Evolutionary conservation across 352 stramenopile genomes (phyloP).

Genomic region (Saprolegnia diclina): DNA sequence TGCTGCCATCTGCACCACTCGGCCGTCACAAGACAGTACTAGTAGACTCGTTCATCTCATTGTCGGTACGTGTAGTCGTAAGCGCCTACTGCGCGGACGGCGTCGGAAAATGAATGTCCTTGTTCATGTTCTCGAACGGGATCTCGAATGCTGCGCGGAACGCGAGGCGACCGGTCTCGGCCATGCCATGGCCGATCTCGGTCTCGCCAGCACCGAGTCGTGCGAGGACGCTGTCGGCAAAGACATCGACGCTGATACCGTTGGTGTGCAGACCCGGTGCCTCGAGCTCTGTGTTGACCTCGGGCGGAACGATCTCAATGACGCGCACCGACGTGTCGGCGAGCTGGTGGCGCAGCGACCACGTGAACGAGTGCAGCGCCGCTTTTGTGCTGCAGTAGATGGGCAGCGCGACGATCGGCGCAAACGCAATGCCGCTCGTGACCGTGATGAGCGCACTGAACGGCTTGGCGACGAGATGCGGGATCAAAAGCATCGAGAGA

Average conservation of each 20-base stretch:
- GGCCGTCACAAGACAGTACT: too few species aligned
- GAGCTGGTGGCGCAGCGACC: conserved; percentile 25
- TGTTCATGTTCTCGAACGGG: conserved; percentile 6
- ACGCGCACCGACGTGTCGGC: conserved; percentile 15
- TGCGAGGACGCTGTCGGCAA: conserved; percentile 18
- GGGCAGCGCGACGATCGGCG: not conserved
- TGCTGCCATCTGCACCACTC: too few species aligned
- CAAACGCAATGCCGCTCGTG: conserved; percentile 16
- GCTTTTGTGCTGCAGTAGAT: conserved; percentile 27
- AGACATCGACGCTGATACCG: conserved; percentile 22
- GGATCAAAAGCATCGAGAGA: conserved; percentile 15
- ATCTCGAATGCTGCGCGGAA: conserved; percentile 9
- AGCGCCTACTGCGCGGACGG: not conserved
- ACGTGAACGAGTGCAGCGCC: conserved; percentile 27
- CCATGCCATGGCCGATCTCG: conserved; percentile 20
- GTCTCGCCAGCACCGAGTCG: conserved; percentile 12
- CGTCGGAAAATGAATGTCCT: not conserved
- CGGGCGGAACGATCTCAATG: conserved; percentile 27
- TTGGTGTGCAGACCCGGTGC: conserved; percentile 23
- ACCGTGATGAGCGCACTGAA: conserved; percentile 23
- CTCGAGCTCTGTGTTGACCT: conserved; percentile 23
- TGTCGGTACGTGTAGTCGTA: too few species aligned
- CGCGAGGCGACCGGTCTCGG: not conserved
- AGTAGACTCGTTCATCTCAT: too few species aligned
- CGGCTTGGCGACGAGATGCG: conserved; percentile 17